A percentile compares a stretch with the other conserved stretches of the same genome.
phyloP scores from a whole-genome alignment of 108 stramenopile genomes.

The Nannochloropsis oceanica region DNA sequence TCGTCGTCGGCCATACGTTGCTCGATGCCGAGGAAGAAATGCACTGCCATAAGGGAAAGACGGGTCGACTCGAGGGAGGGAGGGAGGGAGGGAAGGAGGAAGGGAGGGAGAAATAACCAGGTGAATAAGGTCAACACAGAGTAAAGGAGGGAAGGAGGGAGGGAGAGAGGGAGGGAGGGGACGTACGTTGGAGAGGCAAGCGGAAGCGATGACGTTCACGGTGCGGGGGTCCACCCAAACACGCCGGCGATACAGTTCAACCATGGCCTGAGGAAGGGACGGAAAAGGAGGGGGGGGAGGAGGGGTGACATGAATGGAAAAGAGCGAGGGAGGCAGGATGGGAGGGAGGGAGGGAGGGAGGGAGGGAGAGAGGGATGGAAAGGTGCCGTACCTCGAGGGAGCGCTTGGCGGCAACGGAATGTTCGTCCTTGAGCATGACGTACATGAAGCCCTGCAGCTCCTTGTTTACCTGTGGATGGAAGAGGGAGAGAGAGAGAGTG shows the following conservation, averaged over 20 bases:
- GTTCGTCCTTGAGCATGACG: conserved; percentile 24
- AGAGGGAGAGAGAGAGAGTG: too few relatives aligned
- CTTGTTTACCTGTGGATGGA: conserved; percentile 47
- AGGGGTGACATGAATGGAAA: too few relatives aligned
- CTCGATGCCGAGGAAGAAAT: conserved; percentile 94
- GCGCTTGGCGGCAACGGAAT: conserved; percentile 42
- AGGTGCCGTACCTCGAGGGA: conserved; percentile 81
- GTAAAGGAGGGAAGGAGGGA: too few relatives aligned
- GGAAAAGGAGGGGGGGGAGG: too few relatives aligned
- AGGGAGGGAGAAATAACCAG: too few relatives aligned
- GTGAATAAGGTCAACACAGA: too few relatives aligned
- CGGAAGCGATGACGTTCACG: conserved; percentile 80
- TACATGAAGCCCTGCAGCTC: conserved; percentile 45
- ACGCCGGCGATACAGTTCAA: conserved; percentile 73
- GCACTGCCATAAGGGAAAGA: conserved; percentile 60
- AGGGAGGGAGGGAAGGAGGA: too few relatives aligned
- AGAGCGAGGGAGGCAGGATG: too few relatives aligned
- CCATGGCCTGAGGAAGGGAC: too few relatives aligned
- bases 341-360: too few relatives aligned
- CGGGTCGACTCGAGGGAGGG: too few relatives aligned
- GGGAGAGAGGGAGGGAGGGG: not conserved
- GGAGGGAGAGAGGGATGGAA: too few relatives aligned
- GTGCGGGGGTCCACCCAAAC: conserved; percentile 91
- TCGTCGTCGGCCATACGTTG: conserved; percentile 73
- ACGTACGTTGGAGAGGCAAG: conserved; percentile 43